Evolutionary conservation across 2,329 filamentous ascomycete species (phyloP), one percentile per base, ranked within the genome.

Genomic region (Paradendryphiella salina): DNA sequence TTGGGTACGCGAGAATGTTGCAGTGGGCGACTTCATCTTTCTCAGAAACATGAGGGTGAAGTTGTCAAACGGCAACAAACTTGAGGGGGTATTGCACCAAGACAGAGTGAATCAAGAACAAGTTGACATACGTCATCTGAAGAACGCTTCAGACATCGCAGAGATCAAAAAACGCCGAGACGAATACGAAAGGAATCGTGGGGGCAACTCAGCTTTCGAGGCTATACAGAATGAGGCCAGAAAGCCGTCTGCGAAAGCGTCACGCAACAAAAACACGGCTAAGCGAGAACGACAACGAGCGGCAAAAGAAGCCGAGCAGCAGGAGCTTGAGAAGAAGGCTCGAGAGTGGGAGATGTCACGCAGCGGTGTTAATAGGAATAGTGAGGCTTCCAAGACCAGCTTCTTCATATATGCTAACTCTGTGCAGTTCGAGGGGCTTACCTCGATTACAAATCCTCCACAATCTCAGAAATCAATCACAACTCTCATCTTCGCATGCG

Each of bases 21-120:
- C 77, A 2, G 70, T 75, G n/a, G 82, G 83, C 3, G 76, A 84
- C 18, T 86, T 87, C 78, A 74, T 96, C 2, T 74, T 74, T 3
- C 71, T 96, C 5, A 80, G 77, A 17, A 96, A 96, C 62, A 79
- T 96, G 3, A 86, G 86, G 15, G 79, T 90, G 56, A 89, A 86
- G 56, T 74, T 62, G 5, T 67, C 70, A 5, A 76, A 79, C 38
- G 76, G 70, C 20, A 67, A 71, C 3, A 81, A 82, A 51, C 75
- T 96, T 0, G 91, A 96, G 70, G 92, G 88, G 2, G 83, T 78
- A 45, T 71, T 96, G 17, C 85, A 87, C 58, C 78, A 80, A 43
- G 89, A 94, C 60, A 73, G 73, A 5, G 60, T 62, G 1, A 76
- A 73, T 57, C 75, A 76, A 2, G 61, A 75, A 6, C 85, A 82